Conservation (phyloP, 495 filamentous ascomycete genomes). For the Daldinia grandis region DNA sequence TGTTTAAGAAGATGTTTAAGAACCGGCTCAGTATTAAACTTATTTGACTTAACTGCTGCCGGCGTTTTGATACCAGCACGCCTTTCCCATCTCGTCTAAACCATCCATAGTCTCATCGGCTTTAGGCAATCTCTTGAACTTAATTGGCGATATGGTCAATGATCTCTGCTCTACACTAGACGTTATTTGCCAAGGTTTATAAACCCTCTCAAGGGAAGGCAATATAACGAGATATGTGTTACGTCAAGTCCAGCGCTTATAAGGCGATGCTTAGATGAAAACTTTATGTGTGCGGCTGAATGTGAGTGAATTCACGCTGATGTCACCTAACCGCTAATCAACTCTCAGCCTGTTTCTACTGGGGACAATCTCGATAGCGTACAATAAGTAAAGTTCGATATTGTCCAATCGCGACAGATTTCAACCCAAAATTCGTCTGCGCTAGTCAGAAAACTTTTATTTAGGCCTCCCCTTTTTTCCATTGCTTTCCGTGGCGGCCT, state of each 20-base stretch:
- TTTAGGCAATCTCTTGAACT: conserved; percentile 19
- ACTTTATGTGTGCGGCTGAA: neutral
- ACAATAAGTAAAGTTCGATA: neutral
- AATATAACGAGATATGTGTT: neutral
- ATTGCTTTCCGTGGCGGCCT: neutral
- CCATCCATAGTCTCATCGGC: conserved; percentile 8
- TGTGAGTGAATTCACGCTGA: neutral
- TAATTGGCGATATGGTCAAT: conserved; percentile 23
- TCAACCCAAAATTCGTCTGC: neutral
- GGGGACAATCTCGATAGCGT: neutral
- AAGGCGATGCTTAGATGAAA: neutral
- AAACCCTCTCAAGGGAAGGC: neutral
- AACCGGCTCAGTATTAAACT: conserved; percentile 20
- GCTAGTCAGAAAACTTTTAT: neutral
- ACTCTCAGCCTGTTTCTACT: neutral
- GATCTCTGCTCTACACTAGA: neutral
- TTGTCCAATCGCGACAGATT: neutral
- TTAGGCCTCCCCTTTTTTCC: neutral
- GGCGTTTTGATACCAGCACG: neutral
- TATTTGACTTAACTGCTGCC: conserved; percentile 1
- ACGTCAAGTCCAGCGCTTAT: conserved; percentile 18
- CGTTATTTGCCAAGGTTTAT: neutral
- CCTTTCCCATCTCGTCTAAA: conserved; percentile 21
- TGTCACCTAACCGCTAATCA: neutral
- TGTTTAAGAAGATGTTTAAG: conserved; percentile 14